Evolutionary conservation across 495 filamentous ascomycete genomes (phyloP), one percentile per base, ranked within the genome.

Genomic region (Penicillium waksmanii): DNA sequence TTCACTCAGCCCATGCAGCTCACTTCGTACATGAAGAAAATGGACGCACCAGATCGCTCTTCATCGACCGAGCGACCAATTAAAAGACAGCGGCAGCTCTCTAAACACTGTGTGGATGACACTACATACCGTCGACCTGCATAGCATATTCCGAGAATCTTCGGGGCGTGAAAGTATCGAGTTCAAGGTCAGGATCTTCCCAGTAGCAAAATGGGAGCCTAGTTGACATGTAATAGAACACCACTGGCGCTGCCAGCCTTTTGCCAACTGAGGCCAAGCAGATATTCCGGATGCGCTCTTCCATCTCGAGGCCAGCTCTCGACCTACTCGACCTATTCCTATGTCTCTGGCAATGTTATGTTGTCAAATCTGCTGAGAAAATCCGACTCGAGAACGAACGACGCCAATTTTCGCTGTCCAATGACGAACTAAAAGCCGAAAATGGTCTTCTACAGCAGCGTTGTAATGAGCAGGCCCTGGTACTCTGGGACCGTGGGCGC

Each of bases 361-460:
- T n/a, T n/a, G n/a, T n/a, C n/a, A n/a, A n/a, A n/a, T n/a, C n/a
- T n/a, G n/a, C n/a, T n/a, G n/a, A n/a, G n/a, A n/a, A n/a, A n/a
- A n/a, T n/a, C n/a, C n/a, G n/a, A n/a, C n/a, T n/a, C n/a, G n/a
- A n/a, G n/a, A 5, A 5, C 25, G 25, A 27, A 7, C 25, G 6
- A 27, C 25, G 25, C 6, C 25, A 27, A 27, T 3, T 27, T 27
- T 27, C 5, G 25, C 25, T 27, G 25, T 27, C 25, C 3, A 27
- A 27, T 27, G 25, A 27, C 6, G 25, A 27, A 27, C 3, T 27
- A 4, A 35, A 53, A 36, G 33, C 23, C 10, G 51, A 40, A 19
- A 53, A 53, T 21, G 51, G 40, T 38, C 18, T 38, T 25, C 51
- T 53, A 33, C 33, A 38, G 10, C 34, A 53, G 51, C 51, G 51